Evolutionary conservation across 1,139 yeast genomes (phyloP).

Genomic region (Tardiomyces blankii): DNA sequence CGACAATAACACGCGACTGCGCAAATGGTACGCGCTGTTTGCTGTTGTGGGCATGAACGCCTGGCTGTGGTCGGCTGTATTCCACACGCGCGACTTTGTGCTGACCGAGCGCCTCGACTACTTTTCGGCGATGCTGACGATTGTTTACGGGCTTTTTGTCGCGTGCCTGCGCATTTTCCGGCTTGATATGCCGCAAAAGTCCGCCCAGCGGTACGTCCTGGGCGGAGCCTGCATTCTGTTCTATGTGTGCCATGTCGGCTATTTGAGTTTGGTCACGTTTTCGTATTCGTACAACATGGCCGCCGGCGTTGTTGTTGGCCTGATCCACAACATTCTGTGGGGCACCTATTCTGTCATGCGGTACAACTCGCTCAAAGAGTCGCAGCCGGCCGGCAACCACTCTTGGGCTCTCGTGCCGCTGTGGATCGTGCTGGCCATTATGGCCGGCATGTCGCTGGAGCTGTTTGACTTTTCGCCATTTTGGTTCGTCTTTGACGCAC

Average conservation of each 20-base stretch:
- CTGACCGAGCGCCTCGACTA: slow-evolving; percentile 82
- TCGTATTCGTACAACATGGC: slow-evolving; percentile 91
- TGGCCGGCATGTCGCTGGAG: slow-evolving; percentile 75
- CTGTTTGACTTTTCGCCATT: slow-evolving; percentile 78
- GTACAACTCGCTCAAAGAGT: slow-evolving; percentile 7
- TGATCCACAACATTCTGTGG: slow-evolving; percentile 58
- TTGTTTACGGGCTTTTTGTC: slow-evolving; percentile 65
- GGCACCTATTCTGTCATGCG: slow-evolving; percentile 19
- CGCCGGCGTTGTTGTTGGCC: slow-evolving; percentile 72
- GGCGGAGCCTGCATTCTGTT: slow-evolving; percentile 35
- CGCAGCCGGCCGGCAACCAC: slow-evolving; percentile 6
- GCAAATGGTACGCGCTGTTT: slow-evolving; percentile 34
- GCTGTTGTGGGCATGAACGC: slow-evolving; percentile 67
- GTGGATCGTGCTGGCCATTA: slow-evolving; percentile 39
- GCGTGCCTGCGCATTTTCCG: slow-evolving; percentile 48
- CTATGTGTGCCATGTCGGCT: slow-evolving; percentile 52
- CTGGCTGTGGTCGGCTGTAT: slow-evolving; percentile 77
- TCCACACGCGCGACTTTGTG: slow-evolving; percentile 75
- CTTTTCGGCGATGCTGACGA: slow-evolving; percentile 86
- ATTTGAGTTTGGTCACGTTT: slow-evolving; percentile 61
- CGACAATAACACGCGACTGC: slow-evolving; percentile 19
- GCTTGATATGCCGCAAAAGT: slow-evolving; percentile 35
- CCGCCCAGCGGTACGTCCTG: slow-evolving; percentile 25
- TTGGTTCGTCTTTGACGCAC: slow-evolving; percentile 70
- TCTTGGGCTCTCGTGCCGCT: slow-evolving; percentile 42